Base-by-base conservation (phyloP, 176 grass and related monocot species). In the Oropetium thomaeum region DNA sequence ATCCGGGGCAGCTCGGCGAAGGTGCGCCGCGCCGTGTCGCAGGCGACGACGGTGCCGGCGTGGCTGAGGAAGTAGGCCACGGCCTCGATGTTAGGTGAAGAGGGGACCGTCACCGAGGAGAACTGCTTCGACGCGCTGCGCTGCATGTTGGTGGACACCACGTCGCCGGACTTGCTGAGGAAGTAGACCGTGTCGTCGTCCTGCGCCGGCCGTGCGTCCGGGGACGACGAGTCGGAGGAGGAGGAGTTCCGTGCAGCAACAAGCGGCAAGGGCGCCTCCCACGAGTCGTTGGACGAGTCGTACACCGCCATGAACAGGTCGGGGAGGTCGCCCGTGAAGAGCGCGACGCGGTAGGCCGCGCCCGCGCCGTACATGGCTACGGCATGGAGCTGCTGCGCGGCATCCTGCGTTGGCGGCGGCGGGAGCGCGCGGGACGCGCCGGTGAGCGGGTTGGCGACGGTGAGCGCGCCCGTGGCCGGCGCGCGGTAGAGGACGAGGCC, bases 71-170 rank as follows among this genome's bases (percentile, higher is more conserved):
- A 97, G 82, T 90, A 89, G 2, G 85, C 73, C 10, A 88, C 79
- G 22, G 81, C 81, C 5, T 87, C 79, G 67, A n/a, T 62, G 61
- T 8, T 31, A 63, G 10, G 58, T 10, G 45, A 2, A 20, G 52
- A 27, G 11, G 75, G 47, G 4, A 75, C 69, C 40, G 71, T 58
- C 65, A 87, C 87, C 19, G 93, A 77, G 3, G 93, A 97, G 80
- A 85, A 93, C 79, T 91, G 90, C 79, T 97, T 97, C 3, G 77
- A 87, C 10, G 93, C 80, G 77, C 82, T 97, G 34, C 85, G 87
- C 68, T 97, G 88, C 93, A 97, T 93, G 88, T 90, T 97, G 42
- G 90, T 85, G 43, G 93, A 19, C 12, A 97, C 85, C 54, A 97
- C 88, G 69, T 97, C 90, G 39, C 93, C 93, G 17, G 93, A 69